Base-by-base conservation (phyloP, 345 rosid genomes). In the Melaleuca quinquenervia region DNA sequence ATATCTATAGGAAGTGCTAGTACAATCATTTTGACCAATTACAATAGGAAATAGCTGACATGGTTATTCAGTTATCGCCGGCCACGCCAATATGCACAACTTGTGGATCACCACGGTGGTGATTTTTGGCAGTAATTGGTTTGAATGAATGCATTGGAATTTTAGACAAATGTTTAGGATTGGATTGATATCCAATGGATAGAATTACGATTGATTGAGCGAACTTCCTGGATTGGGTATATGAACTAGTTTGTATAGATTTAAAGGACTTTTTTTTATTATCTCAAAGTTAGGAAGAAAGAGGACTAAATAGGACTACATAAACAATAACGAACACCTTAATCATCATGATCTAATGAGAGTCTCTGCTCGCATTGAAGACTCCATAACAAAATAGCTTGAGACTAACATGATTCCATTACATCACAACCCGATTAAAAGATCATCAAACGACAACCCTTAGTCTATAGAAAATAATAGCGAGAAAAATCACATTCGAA, bases 41-140 rank as follows among this genome's bases (percentile, higher is more conserved):
- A 8, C 10, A 8, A 4, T 3, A 4, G 14, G 0, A 27, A 27
- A 60, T 12, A 27, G 0, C 9, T 60, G 2, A 60, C 5, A 5
- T 62, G 22, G 8, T 1, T 1, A 8, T 62, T 0, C 36, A 15
- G 2, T 29, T 21, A 62, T 62, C 0, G 11, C 2, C 5, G 18
- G 0, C 6, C 44, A 29, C 0, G 22, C 1, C 18, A 6, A 62
- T 1, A 7, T 29, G 6, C 4, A 62, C 32, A 15, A 32, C 21
- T 15, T 6, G 21, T 29, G 44, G 36, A 0, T 62, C 21, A 2
- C 8, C 18, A 10, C 1, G 3, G 29, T 3, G 29, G 15, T 3
- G 3, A 62, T 62, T 62, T 62, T 0, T 11, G 7, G 2, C 6
- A 20, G 3, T 5, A 27, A 62, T 27, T 62, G 8, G 21, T 0